A percentile compares a stretch with the other conserved stretches of the same genome.
Evolutionary conservation across 306 rosid species (phyloP).

Genomic region (Pyrus betulifolia): DNA sequence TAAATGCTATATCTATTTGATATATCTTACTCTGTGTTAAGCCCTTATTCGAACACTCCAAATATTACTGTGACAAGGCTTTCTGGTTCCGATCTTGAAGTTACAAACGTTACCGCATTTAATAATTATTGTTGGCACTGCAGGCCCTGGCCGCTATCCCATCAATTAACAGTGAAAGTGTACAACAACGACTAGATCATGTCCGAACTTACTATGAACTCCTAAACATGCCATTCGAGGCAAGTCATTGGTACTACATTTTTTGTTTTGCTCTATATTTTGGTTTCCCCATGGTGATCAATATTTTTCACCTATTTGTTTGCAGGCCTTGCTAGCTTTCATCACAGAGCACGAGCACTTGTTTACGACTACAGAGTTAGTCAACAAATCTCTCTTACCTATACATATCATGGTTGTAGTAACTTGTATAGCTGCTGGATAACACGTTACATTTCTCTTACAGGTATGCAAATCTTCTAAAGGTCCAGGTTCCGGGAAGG

Average conservation of each 20-base stretch:
- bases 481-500: constrained; percentile 88
- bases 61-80: neutral
- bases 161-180: constrained; percentile 69
- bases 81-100: constrained; percentile 4
- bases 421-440: constrained; percentile 3
- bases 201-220: constrained; percentile 95
- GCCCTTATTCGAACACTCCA: neutral
- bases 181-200: constrained; percentile 82
- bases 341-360: constrained; percentile 74
- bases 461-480: constrained; percentile 82
- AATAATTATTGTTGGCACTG: constrained; percentile 19
- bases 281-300: constrained; percentile 13
- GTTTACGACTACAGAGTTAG: constrained; percentile 77
- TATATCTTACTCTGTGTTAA: too few relatives aligned
- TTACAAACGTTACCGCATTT: neutral
- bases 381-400: constrained; percentile 15
- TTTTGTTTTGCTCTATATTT: neutral
- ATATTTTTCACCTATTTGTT: constrained; percentile 17
- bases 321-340: constrained; percentile 95
- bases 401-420: neutral
- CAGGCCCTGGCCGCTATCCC: constrained; percentile 99
- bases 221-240: constrained; percentile 98
- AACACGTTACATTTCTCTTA: constrained; percentile 20
- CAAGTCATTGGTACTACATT: constrained; percentile 26
- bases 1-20: too few relatives aligned